phyloP scores from a whole-genome alignment of 345 rosid species.

The Lumnitzera racemosa region DNA sequence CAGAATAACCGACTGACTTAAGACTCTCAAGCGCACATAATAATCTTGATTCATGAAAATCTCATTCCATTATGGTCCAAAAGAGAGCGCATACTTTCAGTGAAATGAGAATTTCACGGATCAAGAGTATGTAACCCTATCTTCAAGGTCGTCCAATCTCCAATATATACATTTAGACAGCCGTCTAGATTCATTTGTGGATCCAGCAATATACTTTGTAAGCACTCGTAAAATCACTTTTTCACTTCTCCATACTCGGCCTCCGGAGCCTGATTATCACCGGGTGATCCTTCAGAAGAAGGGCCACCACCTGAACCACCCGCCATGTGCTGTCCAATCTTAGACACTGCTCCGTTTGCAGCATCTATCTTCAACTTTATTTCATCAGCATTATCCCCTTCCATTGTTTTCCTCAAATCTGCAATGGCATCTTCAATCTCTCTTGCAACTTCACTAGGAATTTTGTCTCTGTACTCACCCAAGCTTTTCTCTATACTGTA shows the following conservation, averaged over 20 bases:
- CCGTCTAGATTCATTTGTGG: too few relatives aligned
- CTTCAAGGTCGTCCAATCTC: too few relatives aligned
- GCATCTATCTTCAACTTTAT: slow-evolving; percentile 10
- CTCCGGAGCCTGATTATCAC: slow-evolving; percentile 8
- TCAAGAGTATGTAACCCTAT: too few relatives aligned
- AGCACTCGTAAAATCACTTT: too few relatives aligned
- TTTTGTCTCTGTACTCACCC: slow-evolving; percentile 28
- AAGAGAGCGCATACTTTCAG: too few relatives aligned
- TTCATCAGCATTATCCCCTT: slow-evolving; percentile 9
- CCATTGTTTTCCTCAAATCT: slow-evolving; percentile 20
- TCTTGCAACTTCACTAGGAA: slow-evolving; percentile 17
- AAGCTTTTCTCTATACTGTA: slow-evolving; percentile 35
- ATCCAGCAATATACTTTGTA: too few relatives aligned
- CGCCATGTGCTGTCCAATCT: slow-evolving; percentile 22
- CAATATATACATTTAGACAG: too few relatives aligned
- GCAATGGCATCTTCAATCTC: slow-evolving; percentile 29
- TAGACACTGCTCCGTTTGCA: slow-evolving; percentile 10
- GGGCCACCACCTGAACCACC: slow-evolving; percentile 8
- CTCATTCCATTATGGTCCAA: too few relatives aligned
- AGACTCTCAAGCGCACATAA: too few relatives aligned
- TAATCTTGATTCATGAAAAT: too few relatives aligned
- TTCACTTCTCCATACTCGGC: slow-evolving; percentile 15
- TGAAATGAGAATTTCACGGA: too few relatives aligned
- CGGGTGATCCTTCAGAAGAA: slow-evolving; percentile 6
- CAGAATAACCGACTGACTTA: too few relatives aligned